A percentile compares a stretch with the other conserved stretches of the same genome.
These are phyloP conservation scores for Alnus rubra DNA, from an alignment of 306 rosid genomes.

Conservation along the genomic window DNA sequence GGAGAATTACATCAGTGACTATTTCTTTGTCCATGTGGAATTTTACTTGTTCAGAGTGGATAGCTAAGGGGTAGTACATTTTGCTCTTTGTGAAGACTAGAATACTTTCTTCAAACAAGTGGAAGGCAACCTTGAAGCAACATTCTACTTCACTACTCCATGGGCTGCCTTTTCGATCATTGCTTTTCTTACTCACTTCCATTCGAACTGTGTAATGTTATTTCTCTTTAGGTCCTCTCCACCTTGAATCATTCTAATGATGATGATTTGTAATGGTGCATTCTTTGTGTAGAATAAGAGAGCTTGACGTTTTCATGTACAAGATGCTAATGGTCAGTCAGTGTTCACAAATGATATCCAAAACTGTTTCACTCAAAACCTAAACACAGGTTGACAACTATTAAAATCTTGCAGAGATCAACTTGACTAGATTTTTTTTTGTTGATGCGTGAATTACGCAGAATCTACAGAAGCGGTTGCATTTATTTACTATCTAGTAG, in stretches of 20 bases:
- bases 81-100: conserved; percentile 10
- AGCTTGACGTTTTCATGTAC: neutral
- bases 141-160: conserved; percentile 26
- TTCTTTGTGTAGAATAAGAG: neutral
- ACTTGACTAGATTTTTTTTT: neutral
- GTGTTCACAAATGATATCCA: neutral
- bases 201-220: conserved; percentile 19
- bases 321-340: neutral
- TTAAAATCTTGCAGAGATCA: neutral
- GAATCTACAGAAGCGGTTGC: neutral
- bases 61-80: no score
- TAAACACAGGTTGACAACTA: neutral
- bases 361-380: neutral
- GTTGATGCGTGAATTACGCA: neutral
- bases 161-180: conserved; percentile 28
- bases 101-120: conserved; percentile 4
- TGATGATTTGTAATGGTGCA: no score
- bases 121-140: conserved; percentile 33
- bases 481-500: neutral
- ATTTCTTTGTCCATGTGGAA: conserved; percentile 17
- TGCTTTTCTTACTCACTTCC: conserved; percentile 13
- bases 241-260: neutral
- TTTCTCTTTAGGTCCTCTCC: neutral
- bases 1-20: no score
- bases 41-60: conserved; percentile 20